A percentile compares a stretch with the other conserved stretches of the same genome.
phyloP scores from a whole-genome alignment of 2,329 filamentous ascomycete genomes.

The Xylaria sp. region DNA sequence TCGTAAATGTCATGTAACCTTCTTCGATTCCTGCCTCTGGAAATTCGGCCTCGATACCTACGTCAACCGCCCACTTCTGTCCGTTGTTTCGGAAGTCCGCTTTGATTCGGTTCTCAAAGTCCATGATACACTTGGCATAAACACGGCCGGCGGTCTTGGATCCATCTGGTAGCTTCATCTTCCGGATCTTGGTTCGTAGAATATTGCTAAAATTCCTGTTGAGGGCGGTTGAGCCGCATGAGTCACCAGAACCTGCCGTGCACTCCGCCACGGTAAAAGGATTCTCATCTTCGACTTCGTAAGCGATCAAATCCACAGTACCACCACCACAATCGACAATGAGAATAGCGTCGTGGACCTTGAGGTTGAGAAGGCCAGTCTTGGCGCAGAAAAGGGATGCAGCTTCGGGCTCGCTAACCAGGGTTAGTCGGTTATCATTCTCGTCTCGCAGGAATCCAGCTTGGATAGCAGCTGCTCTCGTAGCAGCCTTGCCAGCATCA shows the following conservation, averaged over 20 bases:
- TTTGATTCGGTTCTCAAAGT: constrained; percentile 99
- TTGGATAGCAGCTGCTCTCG: constrained; percentile 93
- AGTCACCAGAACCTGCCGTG: constrained; percentile 96
- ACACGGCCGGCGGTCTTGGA: constrained; percentile 98
- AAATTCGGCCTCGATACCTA: constrained; percentile 98
- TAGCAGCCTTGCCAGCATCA: constrained; percentile 96
- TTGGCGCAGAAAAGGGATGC: constrained; percentile 98
- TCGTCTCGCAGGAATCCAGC: constrained; percentile 96
- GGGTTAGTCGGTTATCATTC: constrained; percentile 94
- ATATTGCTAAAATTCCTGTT: constrained; percentile 99
- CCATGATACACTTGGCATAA: constrained; percentile 99
- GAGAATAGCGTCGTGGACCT: constrained; percentile 97
- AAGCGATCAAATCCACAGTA: constrained; percentile 98
- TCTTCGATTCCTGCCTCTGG: constrained; percentile 98
- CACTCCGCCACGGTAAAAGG: constrained; percentile 98
- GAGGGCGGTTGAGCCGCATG: constrained; percentile 95
- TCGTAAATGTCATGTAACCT: constrained; percentile 99
- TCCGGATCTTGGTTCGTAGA: constrained; percentile 94
- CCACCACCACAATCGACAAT: constrained; percentile 99
- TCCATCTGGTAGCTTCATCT: constrained; percentile 98
- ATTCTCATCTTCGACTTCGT: constrained; percentile 97
- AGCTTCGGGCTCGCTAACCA: constrained; percentile 96
- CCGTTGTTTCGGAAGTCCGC: constrained; percentile 99
- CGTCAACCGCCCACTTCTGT: constrained; percentile 98
- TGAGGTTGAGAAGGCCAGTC: constrained; percentile 93